Base-by-base conservation (phyloP, 73 alveolate genomes). In the Paramecium bursaria region DNA sequence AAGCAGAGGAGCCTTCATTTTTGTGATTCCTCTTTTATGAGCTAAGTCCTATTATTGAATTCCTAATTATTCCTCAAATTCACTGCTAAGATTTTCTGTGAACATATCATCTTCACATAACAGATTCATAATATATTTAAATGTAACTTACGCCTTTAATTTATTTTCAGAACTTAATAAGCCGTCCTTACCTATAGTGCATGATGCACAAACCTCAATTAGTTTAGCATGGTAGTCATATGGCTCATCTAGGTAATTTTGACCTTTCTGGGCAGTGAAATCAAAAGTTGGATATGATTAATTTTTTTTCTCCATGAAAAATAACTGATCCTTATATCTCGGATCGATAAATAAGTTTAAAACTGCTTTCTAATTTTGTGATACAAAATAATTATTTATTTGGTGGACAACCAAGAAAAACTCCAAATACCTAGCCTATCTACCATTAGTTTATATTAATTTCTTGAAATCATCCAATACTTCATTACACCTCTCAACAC, bases 131-230 rank as follows among this genome's bases (percentile, higher is more conserved):
- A 87, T 57, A 50, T 57, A 79, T 27, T 53, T 85, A 23, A 87
- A 57, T 9, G 88, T 79, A 47, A 87, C 30, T 11, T 54, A 42
- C 6, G 80, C 77, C 25, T 86, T 75, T 19, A 88, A 49, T 35
- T 87, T 87, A 31, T 54, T 57, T 67, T 87, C 93, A 21, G 85
- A 51, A 47, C 86, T 79, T 10, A 54, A 50, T 47, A 87, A 54
- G 2, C 93, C 91, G 51, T 67, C 85, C 25, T 54, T 88, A 21
- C 93, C 93, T 17, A 85, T 75, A 0, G 88, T 85, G 30, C 85
- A 53, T 50, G 31, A 33, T 5, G 80, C 85, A 67, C 86, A 67
- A 27, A 87, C 88, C 33, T 79, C 50, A 2, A 87, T 60, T 15
- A 87, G 67, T 19, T 54, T 54, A 4, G 88, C 44, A 74, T 87